Evolutionary conservation across 352 stramenopile genomes (phyloP), one percentile per base, ranked within the genome.

Genomic region (Pythium dissimile): DNA sequence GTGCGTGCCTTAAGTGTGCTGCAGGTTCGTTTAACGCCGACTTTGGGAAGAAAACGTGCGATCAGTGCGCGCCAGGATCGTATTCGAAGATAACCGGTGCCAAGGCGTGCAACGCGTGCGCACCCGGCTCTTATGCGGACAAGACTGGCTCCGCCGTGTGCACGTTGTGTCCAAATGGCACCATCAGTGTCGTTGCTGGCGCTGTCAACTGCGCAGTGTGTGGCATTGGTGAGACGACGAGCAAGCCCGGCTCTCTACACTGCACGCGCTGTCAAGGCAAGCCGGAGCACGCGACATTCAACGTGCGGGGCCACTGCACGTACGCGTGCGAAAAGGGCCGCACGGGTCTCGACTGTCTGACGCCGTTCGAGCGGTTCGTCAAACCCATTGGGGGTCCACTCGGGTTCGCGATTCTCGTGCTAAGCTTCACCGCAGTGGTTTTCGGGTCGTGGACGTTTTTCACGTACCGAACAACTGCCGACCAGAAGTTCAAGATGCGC

Each of bases 271-370:
- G 85, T 55, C 71, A 64, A 15, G 59, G 66, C 41, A 94, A 92
- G 45, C 85, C 85, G 2, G 64, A 69, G 6, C 79, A 93, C 52
- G 78, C 85, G 3, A 57, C 70, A 32, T 94, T 90, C 62, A 93
- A 94, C 26, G 73, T 92, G 43, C 73, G 45, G 4, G 85, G 85
- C 11, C 88, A 89, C 31, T 94, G 85, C 53, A 85, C 77, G 10
- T 94, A 94, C 50, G 81, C 78, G 1, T 94, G 85, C 38, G 80
- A 80, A 28, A 92, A 92, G 55, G 85, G 85, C 0, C 79, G 81
- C 7, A 91, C 77, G 30, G 85, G 82, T 5, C 63, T 92, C 0
- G 77, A 92, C 53, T 94, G 85, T 49, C 66, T 93, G 35, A 94
- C 85, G 1, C 85, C 85, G 1, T 94, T 94, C 47, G 85, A 94